These are phyloP conservation scores for Uronychia setigera DNA, from an alignment of 73 alveolate genomes.

Conservation along the genomic window DNA sequence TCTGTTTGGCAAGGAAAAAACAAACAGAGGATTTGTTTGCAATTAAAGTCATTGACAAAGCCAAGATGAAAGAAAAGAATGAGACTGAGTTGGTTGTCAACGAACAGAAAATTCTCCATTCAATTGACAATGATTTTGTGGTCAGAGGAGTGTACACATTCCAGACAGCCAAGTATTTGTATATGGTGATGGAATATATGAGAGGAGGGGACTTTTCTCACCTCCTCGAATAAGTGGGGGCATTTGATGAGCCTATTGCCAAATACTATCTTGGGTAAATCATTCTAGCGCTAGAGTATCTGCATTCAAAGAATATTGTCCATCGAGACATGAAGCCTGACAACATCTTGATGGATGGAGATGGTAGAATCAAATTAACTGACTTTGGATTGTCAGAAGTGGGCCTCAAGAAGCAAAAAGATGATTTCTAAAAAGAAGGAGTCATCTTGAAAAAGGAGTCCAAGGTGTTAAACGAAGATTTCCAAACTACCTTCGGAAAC, in stretches of 20 bases:
- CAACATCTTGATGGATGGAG: conserved; percentile 71
- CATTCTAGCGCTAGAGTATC: conserved; percentile 74
- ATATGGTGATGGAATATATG: conserved; percentile 83
- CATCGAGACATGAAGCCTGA: conserved; percentile 88
- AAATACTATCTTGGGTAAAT: conserved; percentile 72
- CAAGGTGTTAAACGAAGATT: neutral
- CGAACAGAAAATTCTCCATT: conserved; percentile 68
- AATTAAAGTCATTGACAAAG: conserved; percentile 85
- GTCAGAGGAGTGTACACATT: conserved; percentile 85
- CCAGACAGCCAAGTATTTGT: conserved; percentile 73
- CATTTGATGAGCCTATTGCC: conserved; percentile 74
- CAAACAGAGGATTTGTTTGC: conserved; percentile 89
- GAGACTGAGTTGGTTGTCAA: conserved; percentile 65
- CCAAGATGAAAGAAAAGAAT: conserved; percentile 69
- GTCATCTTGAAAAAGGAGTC: neutral
- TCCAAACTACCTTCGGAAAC: neutral
- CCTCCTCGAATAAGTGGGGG: conserved; percentile 63
- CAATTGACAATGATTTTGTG: conserved; percentile 61
- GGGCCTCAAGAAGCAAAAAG: conserved; percentile 1
- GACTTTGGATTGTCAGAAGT: conserved; percentile 50
- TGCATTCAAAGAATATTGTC: conserved; percentile 68
- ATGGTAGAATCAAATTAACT: conserved; percentile 79
- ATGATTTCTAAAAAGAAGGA: neutral
- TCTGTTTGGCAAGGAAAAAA: conserved; percentile 76
- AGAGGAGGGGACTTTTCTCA: conserved; percentile 84